A percentile compares a stretch with the other conserved stretches of the same genome.
These are phyloP conservation scores for Lactarius akahatsu DNA, from an alignment of 768 basidiomycete species.

Conservation along the genomic window DNA sequence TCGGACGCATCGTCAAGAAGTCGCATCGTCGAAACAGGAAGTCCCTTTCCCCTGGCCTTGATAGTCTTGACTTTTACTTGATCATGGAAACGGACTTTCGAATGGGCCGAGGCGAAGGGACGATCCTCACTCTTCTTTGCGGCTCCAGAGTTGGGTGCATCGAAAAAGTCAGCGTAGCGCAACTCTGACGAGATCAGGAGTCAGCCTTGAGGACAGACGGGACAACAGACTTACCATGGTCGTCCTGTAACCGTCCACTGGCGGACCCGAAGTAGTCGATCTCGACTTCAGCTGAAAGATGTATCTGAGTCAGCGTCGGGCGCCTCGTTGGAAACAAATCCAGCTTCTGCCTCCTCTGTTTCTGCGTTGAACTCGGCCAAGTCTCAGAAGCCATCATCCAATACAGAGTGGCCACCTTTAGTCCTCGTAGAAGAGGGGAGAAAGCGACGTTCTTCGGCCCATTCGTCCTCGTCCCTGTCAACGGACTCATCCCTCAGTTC, in stretches of 20 bases:
- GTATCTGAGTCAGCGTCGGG: slow-evolving; percentile 49
- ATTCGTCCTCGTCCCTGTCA: slow-evolving; percentile 28
- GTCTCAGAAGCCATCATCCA: slow-evolving; percentile 91
- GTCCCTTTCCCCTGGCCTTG: slow-evolving; percentile 65
- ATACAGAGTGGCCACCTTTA: slow-evolving; percentile 42
- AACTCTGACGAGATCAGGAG: slow-evolving; percentile 44
- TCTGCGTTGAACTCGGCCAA: slow-evolving; percentile 85
- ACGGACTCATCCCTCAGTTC: slow-evolving; percentile 24
- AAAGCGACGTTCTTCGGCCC: not conserved
- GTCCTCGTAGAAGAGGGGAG: slow-evolving; percentile 27
- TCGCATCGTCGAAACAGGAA: slow-evolving; percentile 46
- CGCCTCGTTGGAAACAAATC: slow-evolving; percentile 56
- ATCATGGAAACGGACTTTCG: slow-evolving; percentile 72
- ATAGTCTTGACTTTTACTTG: slow-evolving; percentile 82
- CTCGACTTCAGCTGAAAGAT: slow-evolving; percentile 52
- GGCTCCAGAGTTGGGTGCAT: slow-evolving; percentile 33
- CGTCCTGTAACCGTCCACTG: slow-evolving; percentile 37
- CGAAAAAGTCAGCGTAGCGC: slow-evolving; percentile 82
- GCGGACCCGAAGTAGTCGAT: slow-evolving; percentile 70
- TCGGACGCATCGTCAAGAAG: slow-evolving; percentile 44
- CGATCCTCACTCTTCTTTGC: slow-evolving; percentile 31
- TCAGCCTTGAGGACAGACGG: not conserved
- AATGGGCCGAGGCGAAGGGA: slow-evolving; percentile 25
- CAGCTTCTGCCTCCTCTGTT: slow-evolving; percentile 74
- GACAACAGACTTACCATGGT: slow-evolving; percentile 3